Base-by-base conservation (phyloP, 768 basidiomycete species). In the Mycena filopes region DNA sequence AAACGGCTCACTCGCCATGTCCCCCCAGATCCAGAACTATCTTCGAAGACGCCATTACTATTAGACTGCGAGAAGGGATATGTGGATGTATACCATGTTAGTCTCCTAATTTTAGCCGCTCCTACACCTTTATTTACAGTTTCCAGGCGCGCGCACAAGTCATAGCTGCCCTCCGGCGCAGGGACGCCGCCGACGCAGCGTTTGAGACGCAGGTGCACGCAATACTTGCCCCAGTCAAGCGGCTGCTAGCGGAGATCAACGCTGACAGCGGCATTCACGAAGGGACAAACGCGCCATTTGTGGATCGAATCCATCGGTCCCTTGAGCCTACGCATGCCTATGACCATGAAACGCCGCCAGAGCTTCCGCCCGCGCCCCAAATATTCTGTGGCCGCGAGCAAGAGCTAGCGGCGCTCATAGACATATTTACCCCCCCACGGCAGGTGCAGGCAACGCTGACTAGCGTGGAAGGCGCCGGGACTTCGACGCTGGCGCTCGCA, bases 351-450 rank as follows among this genome's bases (percentile, higher is more conserved):
- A 23, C 26, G 7, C 16, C 38, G 15, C 29, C 58, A 55, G 64
- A 63, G 31, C 60, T 69, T 48, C 64, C 68, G 1, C 64, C 60
- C 10, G 25, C 60, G 4, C 68, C 64, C 2, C 60, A 69, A 25
- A 48, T 66, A 25, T 69, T 69, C 46, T 60, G 55, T n/a, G 68
- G 68, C 15, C 63, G 68, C 16, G 51, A 62, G 6, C 49, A 25
- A 0, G 64, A 69, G 40, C 50, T 66, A 9, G 25, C 36, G 15
- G 11, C 46, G 11, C 60, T 69, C 2, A 50, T 36, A 40, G 23
- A 18, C 25, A 36, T 42, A 15, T 55, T 53, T 25, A 25, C 56
- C 4, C 38, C 40, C 3, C 33, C 25, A 8, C 28, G 50, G 2
- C 57, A 58, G 42, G 63, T 56, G 3, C 42, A 40, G 12, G 29